These are phyloP conservation scores for Lyophyllum decastes DNA, from an alignment of 768 basidiomycete genomes.

Conservation along the genomic window DNA sequence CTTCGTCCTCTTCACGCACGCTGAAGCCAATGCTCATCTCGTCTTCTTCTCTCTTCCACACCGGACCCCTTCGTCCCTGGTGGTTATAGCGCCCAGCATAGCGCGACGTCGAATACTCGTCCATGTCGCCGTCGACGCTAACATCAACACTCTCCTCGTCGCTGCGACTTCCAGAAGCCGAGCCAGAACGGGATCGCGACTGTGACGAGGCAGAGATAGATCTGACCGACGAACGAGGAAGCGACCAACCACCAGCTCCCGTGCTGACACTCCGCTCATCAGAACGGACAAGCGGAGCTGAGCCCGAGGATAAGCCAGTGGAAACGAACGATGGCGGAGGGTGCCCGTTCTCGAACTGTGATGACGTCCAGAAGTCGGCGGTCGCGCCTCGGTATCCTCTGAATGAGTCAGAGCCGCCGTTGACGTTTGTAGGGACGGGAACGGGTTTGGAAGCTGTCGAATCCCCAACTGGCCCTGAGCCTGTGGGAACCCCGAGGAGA, in stretches of 20 bases:
- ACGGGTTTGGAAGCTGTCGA: conserved; percentile 33
- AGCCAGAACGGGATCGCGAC: conserved; percentile 30
- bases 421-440: conserved; percentile 25
- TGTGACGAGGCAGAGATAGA: conserved; percentile 39
- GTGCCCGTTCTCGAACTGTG: conserved; percentile 20
- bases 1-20: conserved; percentile 50
- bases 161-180: conserved; percentile 32
- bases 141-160: conserved; percentile 31
- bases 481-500: conserved; percentile 40
- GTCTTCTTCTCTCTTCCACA: conserved; percentile 45
- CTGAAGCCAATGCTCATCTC: conserved; percentile 39
- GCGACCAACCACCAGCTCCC: conserved; percentile 47
- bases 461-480: conserved; percentile 9
- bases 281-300: conserved; percentile 16
- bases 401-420: conserved; percentile 12
- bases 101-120: conserved; percentile 15
- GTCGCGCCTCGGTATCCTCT: conserved; percentile 26
- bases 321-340: conserved; percentile 24
- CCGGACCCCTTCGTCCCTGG: conserved; percentile 23
- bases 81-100: conserved; percentile 20
- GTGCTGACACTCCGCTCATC: conserved; percentile 19
- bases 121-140: conserved; percentile 20
- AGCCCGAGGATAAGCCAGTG: neutral
- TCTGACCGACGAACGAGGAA: conserved; percentile 55
- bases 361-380: conserved; percentile 33